phyloP scores from a whole-genome alignment of 495 filamentous ascomycete genomes.

The Neurospora sp. region DNA sequence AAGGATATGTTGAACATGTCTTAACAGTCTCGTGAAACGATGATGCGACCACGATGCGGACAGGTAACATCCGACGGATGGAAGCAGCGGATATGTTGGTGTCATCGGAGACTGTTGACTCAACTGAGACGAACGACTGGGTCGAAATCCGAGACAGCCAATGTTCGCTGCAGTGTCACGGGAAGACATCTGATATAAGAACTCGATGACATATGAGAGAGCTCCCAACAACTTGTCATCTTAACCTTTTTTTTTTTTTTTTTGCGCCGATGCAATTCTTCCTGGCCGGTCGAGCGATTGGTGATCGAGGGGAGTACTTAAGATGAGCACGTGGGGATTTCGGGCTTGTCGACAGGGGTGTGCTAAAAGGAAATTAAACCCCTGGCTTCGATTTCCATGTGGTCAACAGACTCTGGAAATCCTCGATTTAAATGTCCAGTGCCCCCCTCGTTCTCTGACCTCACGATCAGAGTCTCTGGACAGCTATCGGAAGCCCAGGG shows the following conservation, averaged over 20 bases:
- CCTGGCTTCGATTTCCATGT: not conserved
- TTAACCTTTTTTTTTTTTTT: too few species aligned
- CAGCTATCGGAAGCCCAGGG: not conserved
- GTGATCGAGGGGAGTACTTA: not conserved
- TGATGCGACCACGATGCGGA: not conserved
- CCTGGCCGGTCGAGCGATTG: not conserved
- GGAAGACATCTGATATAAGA: not conserved
- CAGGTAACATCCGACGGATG: not conserved
- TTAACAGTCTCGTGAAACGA: not conserved
- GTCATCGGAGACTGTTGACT: not conserved
- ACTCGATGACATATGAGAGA: not conserved
- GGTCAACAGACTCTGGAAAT: not conserved
- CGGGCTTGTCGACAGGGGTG: not conserved
- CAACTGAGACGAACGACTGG: not conserved
- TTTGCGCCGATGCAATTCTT: not conserved
- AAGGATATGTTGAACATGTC: not conserved
- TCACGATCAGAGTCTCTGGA: not conserved
- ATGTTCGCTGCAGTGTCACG: not conserved
- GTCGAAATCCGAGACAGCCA: not conserved
- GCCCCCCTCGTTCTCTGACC: not conserved
- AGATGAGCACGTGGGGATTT: not conserved
- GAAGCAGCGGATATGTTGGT: not conserved
- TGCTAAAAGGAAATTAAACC: not conserved
- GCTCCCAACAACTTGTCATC: not conserved
- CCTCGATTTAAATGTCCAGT: not conserved